Conservation (phyloP, 805 yeast species). For the Ogataea polymorpha region DNA sequence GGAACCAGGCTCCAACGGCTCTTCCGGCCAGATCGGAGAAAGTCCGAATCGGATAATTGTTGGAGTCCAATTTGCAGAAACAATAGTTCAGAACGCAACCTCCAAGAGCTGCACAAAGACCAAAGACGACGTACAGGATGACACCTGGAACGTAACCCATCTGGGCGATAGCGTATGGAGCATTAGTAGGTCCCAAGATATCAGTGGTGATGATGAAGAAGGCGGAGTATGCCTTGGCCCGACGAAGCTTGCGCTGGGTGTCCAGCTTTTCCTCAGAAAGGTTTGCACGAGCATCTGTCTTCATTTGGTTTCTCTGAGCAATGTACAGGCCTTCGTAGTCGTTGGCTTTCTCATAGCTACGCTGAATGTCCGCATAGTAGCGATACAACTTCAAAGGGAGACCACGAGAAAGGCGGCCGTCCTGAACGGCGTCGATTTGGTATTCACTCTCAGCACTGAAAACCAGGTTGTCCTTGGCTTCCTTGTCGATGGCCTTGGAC, state of each 20-base stretch:
- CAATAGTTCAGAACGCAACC: slow-evolving; percentile 38
- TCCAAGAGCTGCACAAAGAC: slow-evolving; percentile 40
- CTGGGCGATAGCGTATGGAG: slow-evolving; percentile 44
- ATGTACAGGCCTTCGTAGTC: slow-evolving; percentile 12
- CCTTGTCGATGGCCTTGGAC: slow-evolving; percentile 8
- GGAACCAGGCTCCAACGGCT: slow-evolving; percentile 34
- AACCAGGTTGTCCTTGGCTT: neutral
- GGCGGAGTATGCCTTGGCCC: slow-evolving; percentile 27
- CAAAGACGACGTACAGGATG: slow-evolving; percentile 39
- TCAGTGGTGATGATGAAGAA: slow-evolving; percentile 47
- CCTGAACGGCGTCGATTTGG: neutral
- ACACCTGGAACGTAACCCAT: slow-evolving; percentile 46
- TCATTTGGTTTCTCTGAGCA: slow-evolving; percentile 9
- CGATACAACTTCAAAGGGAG: slow-evolving; percentile 12
- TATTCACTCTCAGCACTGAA: slow-evolving; percentile 1
- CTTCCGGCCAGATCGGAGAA: slow-evolving; percentile 43
- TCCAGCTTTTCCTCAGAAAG: slow-evolving; percentile 12
- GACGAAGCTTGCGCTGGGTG: slow-evolving; percentile 10
- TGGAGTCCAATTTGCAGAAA: slow-evolving; percentile 38
- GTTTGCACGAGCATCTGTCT: slow-evolving; percentile 6
- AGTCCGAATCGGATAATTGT: slow-evolving; percentile 41
- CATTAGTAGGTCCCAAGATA: slow-evolving; percentile 45
- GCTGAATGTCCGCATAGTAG: slow-evolving; percentile 14
- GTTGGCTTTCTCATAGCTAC: slow-evolving; percentile 5
- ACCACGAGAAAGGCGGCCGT: slow-evolving; percentile 8